Evolutionary conservation across 2,329 filamentous ascomycete genomes (phyloP), one percentile per base, ranked within the genome.

Genomic region (Plenodomus biglobosus): DNA sequence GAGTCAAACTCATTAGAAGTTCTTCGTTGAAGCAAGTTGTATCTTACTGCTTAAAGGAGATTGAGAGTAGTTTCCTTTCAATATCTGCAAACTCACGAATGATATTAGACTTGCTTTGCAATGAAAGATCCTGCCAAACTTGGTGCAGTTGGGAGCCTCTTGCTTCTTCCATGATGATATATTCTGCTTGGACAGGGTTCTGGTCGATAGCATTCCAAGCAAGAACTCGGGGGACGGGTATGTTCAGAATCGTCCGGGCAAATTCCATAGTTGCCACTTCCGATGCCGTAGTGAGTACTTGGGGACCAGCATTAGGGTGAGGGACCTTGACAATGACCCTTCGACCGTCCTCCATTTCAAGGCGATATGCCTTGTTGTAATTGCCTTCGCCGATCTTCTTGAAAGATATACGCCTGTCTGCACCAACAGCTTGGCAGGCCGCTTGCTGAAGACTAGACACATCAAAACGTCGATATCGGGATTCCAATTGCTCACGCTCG

Each of bases 121-220:
- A 38, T 44, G 40, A n/a, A 16, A 65, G 49, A 40, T 61, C 52
- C 10, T 59, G 24, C 64, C 58, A 67, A 17, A 60, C 51, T 42
- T 59, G 38, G 24, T 62, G 46, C 3, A 64, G 58, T 43, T 56
- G 60, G 30, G 46, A 48, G 8, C 64, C 60, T 50, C 34, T 51
- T n/a, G 59, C 65, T 59, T 62, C 56, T 52, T 66, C 63, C 63
- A 66, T 66, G 47, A 68, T 62, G 16, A 68, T 68, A 35, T 66
- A 68, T 59, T 68, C 65, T 38, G 63, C 50, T 32, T 53, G 43
- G 18, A 68, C 58, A 41, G 62, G 55, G 37, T 64, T 66, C 32
- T 61, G 32, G n/a, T 50, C 46, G 17, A 49, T 52, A 37, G 58
- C 55, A 47, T 50, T 62, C 61, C 59, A 68, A 38, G 52, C 55